A percentile compares a stretch with the other conserved stretches of the same genome.
Conservation (phyloP, 495 filamentous ascomycete species). For the Penicillium salamii region DNA sequence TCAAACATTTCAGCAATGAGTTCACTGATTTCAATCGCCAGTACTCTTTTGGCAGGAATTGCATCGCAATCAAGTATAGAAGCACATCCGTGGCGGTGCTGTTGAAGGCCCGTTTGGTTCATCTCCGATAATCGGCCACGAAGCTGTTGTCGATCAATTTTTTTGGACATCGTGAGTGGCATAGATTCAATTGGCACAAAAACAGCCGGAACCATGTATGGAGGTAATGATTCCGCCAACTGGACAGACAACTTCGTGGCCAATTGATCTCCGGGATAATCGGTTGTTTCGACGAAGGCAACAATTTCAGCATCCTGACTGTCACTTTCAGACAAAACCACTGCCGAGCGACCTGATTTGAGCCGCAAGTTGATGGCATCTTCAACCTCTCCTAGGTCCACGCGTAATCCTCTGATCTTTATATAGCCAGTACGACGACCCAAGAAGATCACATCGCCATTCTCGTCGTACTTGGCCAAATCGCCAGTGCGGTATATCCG, state of each 20-base stretch:
- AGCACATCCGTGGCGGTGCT: background rate
- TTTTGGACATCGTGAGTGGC: background rate
- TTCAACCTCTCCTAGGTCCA: constrained; percentile 43
- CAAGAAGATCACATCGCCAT: constrained; percentile 37
- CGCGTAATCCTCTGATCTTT: constrained; percentile 37
- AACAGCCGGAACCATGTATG: background rate
- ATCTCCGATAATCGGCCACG: background rate
- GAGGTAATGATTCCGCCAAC: background rate
- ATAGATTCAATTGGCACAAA: background rate
- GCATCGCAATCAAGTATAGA: background rate
- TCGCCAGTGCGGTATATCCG: background rate
- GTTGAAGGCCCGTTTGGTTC: background rate
- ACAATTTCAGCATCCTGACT: background rate
- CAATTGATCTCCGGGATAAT: background rate
- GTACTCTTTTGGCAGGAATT: background rate
- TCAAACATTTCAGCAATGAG: background rate
- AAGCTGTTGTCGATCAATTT: background rate
- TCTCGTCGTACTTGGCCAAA: background rate
- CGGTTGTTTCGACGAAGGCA: background rate
- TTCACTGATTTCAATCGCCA: background rate
- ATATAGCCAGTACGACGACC: constrained; percentile 40
- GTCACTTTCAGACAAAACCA: background rate
- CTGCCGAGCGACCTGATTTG: background rate
- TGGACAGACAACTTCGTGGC: background rate
- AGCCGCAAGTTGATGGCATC: constrained; percentile 1